Evolutionary conservation across 768 basidiomycete species (phyloP).

Genomic region (Calocera viscosa): DNA sequence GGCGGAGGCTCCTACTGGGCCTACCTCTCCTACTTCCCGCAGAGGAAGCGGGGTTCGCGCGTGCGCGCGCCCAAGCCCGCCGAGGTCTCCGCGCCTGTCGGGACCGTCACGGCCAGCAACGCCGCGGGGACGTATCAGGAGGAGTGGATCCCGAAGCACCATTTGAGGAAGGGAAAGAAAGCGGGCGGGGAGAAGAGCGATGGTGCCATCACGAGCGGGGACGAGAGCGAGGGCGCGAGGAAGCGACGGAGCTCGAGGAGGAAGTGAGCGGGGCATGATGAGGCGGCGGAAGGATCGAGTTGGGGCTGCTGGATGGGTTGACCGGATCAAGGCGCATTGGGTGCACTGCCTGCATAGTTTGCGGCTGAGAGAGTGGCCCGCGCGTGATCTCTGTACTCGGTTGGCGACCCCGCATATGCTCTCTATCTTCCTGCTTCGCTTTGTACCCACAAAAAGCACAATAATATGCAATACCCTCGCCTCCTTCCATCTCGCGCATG

Average conservation of each 20-base stretch:
- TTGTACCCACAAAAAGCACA: no score
- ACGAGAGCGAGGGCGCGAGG: slow-evolving; percentile 13
- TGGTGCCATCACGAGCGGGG: slow-evolving; percentile 32
- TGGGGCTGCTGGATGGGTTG: background rate
- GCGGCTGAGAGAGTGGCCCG: no score
- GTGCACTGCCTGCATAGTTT: no score
- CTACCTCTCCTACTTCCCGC: slow-evolving; percentile 52
- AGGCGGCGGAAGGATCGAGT: background rate
- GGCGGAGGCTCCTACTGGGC: slow-evolving; percentile 52
- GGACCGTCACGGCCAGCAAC: slow-evolving; percentile 44
- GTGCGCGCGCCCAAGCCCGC: slow-evolving; percentile 26
- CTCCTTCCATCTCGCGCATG: no score
- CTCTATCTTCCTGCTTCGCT: no score
- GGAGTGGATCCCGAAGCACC: slow-evolving; percentile 89
- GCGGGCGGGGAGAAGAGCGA: slow-evolving; percentile 37
- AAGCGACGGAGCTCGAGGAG: slow-evolving; percentile 12
- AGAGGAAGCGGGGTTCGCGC: slow-evolving; percentile 38
- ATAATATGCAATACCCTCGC: no score
- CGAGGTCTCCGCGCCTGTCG: slow-evolving; percentile 42
- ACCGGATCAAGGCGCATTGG: background rate
- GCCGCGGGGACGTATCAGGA: slow-evolving; percentile 65
- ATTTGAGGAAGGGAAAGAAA: slow-evolving; percentile 47
- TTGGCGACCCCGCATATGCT: background rate
- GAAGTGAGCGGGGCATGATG: background rate
- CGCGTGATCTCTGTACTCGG: background rate